Evolutionary conservation across 768 basidiomycete species (phyloP).

Genomic region (Gloeopeniophorella convolvens): DNA sequence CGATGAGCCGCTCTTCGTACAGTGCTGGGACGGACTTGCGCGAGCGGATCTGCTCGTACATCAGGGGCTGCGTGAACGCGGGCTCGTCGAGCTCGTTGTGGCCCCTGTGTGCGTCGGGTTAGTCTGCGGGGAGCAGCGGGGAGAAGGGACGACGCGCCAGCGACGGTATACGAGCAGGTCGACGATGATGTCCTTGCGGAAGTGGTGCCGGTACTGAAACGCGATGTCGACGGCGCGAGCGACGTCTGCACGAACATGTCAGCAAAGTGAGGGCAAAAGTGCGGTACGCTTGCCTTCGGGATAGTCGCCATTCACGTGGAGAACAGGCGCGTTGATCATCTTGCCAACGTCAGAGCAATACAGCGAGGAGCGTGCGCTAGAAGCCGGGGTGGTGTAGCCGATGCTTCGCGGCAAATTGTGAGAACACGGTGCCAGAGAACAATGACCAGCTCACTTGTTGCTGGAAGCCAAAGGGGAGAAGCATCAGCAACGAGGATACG

Average conservation of each 20-base stretch:
- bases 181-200: slow-evolving; percentile 87
- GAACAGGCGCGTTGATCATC: slow-evolving; percentile 82
- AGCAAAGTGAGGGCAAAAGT: not conserved
- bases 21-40: slow-evolving; percentile 72
- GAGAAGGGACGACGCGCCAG: slow-evolving; percentile 40
- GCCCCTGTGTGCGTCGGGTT: slow-evolving; percentile 39
- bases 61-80: slow-evolving; percentile 79
- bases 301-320: slow-evolving; percentile 89
- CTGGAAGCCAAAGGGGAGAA: slow-evolving; percentile 11
- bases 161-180: slow-evolving; percentile 86
- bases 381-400: slow-evolving; percentile 87
- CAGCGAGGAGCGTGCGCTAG: slow-evolving; percentile 73
- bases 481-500: slow-evolving; percentile 3
- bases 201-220: slow-evolving; percentile 79
- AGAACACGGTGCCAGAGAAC: not conserved
- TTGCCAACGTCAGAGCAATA: slow-evolving; percentile 89
- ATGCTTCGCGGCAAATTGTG: slow-evolving; percentile 45
- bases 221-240: slow-evolving; percentile 82
- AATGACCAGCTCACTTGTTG: slow-evolving; percentile 26
- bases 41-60: slow-evolving; percentile 84
- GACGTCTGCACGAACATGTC: slow-evolving; percentile 50
- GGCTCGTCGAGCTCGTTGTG: slow-evolving; percentile 90
- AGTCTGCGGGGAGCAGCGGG: not conserved
- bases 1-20: slow-evolving; percentile 75
- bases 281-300: slow-evolving; percentile 56